Evolutionary conservation across 1,139 yeast species (phyloP).

Genomic region (Saccharomyces hybrid): DNA sequence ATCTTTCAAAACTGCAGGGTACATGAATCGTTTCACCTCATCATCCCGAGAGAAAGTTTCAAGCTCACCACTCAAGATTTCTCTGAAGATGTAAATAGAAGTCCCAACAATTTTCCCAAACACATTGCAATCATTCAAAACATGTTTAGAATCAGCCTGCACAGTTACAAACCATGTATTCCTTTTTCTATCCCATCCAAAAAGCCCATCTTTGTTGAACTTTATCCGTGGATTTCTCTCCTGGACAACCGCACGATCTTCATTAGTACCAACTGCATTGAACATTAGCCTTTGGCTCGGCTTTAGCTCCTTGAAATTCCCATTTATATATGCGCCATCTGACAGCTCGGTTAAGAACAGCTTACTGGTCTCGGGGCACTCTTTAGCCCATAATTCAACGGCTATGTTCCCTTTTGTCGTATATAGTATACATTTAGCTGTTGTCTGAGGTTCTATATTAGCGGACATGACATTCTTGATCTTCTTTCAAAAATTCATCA

Average conservation of each 20-base stretch:
- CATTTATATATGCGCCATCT: conserved; percentile 38
- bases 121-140: conserved; percentile 39
- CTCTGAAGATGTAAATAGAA: conserved; percentile 47
- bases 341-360: conserved; percentile 45
- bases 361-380: conserved; percentile 47
- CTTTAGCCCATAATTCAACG: conserved; percentile 66
- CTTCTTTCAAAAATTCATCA: background rate
- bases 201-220: conserved; percentile 47
- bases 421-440: conserved; percentile 48
- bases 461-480: conserved; percentile 1
- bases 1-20: conserved; percentile 42
- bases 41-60: conserved; percentile 27
- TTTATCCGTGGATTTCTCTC: conserved; percentile 53
- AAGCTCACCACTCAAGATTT: conserved; percentile 46
- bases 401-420: conserved; percentile 58
- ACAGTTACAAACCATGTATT: conserved; percentile 28
- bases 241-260: conserved; percentile 35
- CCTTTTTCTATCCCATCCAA: conserved; percentile 42
- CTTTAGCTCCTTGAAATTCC: conserved; percentile 37
- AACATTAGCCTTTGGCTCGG: background rate
- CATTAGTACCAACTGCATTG: background rate
- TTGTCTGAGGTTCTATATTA: conserved; percentile 47
- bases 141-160: conserved; percentile 25
- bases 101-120: conserved; percentile 62
- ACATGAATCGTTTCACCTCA: conserved; percentile 39